Conservation (phyloP, 306 rosid species). For the Gastrolobium villosum region DNA sequence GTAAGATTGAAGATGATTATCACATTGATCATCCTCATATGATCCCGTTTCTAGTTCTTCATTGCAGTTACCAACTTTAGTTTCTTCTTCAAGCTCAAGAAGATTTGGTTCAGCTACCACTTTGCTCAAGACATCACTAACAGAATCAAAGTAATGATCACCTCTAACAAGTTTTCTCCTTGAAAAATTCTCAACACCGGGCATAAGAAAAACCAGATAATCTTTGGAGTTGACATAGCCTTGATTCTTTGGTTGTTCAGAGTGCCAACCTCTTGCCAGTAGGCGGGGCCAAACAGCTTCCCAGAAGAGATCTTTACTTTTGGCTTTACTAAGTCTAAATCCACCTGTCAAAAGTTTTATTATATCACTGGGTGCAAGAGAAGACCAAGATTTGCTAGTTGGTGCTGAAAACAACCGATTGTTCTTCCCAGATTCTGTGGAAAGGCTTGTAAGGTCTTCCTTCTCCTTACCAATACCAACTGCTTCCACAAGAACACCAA, state of each 20-base stretch:
- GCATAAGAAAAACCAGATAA: slow-evolving; percentile 75
- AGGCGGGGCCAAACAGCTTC: slow-evolving; percentile 92
- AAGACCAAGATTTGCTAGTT: slow-evolving; percentile 66
- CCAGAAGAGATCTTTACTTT: slow-evolving; percentile 80
- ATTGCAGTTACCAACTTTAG: slow-evolving; percentile 51
- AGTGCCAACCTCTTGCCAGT: slow-evolving; percentile 75
- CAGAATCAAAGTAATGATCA: slow-evolving; percentile 74
- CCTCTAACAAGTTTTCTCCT: slow-evolving; percentile 74
- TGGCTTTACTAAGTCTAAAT: slow-evolving; percentile 74
- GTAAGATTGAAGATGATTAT: slow-evolving; percentile 63
- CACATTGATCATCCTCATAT: slow-evolving; percentile 57
- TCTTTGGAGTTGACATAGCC: slow-evolving; percentile 61
- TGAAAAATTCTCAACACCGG: slow-evolving; percentile 76
- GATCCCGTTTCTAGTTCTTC: slow-evolving; percentile 56
- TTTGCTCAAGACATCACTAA: slow-evolving; percentile 76
- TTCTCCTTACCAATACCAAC: slow-evolving; percentile 73
- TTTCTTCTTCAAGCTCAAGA: slow-evolving; percentile 71
- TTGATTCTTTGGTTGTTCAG: slow-evolving; percentile 78
- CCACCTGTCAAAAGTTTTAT: slow-evolving; percentile 71
- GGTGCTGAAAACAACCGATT: slow-evolving; percentile 50
- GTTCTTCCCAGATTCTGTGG: slow-evolving; percentile 66
- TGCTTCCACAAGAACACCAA: slow-evolving; percentile 69
- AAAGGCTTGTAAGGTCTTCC: slow-evolving; percentile 71
- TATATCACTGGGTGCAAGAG: slow-evolving; percentile 68
- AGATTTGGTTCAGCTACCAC: slow-evolving; percentile 77